Evolutionary conservation across 768 basidiomycete species (phyloP).

Genomic region (Pisolithus microcarpus): DNA sequence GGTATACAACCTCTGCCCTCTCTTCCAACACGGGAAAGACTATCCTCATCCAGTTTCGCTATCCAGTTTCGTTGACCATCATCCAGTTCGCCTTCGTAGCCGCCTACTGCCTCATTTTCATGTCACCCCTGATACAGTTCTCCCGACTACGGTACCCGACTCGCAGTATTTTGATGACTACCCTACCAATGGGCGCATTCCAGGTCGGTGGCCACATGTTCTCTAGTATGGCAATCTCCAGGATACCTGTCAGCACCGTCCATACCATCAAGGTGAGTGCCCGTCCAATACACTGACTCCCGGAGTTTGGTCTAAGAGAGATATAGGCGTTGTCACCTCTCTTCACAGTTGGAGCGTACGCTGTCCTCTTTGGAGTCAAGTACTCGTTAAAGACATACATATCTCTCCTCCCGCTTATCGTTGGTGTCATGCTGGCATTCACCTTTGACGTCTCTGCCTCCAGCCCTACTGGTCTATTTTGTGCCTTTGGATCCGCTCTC

Average conservation of each 20-base stretch:
- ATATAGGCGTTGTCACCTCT: constrained; percentile 87
- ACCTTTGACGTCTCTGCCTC: constrained; percentile 89
- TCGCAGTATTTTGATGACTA: constrained; percentile 62
- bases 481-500: constrained; percentile 93
- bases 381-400: constrained; percentile 90
- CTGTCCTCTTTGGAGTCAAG: constrained; percentile 85
- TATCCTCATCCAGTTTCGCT: constrained; percentile 87
- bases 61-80: constrained; percentile 94
- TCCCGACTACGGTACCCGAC: constrained; percentile 66
- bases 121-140: constrained; percentile 66
- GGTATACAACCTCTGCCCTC: constrained; percentile 91
- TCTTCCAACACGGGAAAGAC: constrained; percentile 96
- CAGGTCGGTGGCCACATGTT: constrained; percentile 98
- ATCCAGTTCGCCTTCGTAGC: constrained; percentile 96
- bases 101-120: constrained; percentile 75
- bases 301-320: constrained; percentile 1
- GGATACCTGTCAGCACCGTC: constrained; percentile 94
- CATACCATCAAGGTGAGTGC: constrained; percentile 91
- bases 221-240: constrained; percentile 93
- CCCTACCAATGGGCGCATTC: constrained; percentile 93
- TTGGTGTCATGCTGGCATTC: constrained; percentile 97
- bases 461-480: constrained; percentile 79
- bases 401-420: constrained; percentile 87
- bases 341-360: constrained; percentile 95
- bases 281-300: background rate